Base-by-base conservation (phyloP, 495 filamentous ascomycete species). In the Lineolata rhizophorae region DNA sequence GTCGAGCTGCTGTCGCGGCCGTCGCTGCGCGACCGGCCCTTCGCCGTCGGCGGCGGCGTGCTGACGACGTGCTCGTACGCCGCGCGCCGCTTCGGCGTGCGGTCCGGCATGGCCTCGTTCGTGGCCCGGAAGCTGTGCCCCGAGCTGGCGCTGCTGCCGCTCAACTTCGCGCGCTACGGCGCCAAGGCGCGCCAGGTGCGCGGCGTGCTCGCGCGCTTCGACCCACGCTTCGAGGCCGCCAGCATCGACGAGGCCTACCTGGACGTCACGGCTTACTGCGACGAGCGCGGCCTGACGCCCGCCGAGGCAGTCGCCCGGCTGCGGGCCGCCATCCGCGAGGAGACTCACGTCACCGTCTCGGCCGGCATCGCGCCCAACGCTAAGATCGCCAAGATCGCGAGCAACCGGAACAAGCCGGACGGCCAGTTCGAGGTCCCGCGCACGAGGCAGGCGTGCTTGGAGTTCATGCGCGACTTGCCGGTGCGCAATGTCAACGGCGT, bases 211-310 rank as follows among this genome's bases (percentile, higher is more conserved):
- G 74, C 69, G 2, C 62, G 72, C 12, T 99, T 95, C 46, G 87
- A 99, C 44, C 68, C 76, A 6, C 63, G 80, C 2, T 95, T 90
- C 42, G 79, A 95, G 50, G 85, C 76, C 38, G 81, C 83, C 2
- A 91, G 81, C 48, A 76, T 87, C 26, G 87, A 99, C 39, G 87
- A 99, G 52, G 87, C 90, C 3, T 99, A 91, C 52, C 57, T 99
- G 18, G 95, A 95, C 49, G 81, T 95, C 34, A 97, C 87, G 1
- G 54, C 76, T 29, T 97, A 91, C 45, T 87, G 84, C 44, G 34
- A 53, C 27, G 64, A 70, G 25, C 71, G 82, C 27, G 43, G 64
- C 4, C 57, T 84, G 43, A 53, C 51, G 3, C 72, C 85, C 0
- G 76, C 74, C 34, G 71, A 79, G 14, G 73, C 59, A 1, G 78